Evolutionary conservation across 225 moss, liverwort and hornwort species (phyloP).

Genomic region (Pseudoscleropodium purum): DNA sequence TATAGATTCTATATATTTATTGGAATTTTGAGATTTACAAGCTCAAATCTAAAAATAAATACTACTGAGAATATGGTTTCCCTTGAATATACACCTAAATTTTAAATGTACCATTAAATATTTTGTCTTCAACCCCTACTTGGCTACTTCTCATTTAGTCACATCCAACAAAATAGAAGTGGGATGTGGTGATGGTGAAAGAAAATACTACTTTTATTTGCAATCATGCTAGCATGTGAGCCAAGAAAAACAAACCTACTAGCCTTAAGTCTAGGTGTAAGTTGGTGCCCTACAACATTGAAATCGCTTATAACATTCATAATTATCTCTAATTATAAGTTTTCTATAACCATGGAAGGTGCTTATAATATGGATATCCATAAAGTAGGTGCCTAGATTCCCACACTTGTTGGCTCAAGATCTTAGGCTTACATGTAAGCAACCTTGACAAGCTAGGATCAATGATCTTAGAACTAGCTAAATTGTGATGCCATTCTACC

Average conservation of each 20-base stretch:
- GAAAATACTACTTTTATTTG: no score
- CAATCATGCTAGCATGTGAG: no score
- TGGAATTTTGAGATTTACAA: neutral
- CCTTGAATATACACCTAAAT: neutral
- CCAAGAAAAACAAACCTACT: rapidly evolving
- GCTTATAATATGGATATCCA: no score
- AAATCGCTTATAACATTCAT: no score
- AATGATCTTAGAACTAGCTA: no score
- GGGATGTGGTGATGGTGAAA: neutral
- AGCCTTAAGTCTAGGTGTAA: neutral
- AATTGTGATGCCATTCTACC: no score
- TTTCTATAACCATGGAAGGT: no score
- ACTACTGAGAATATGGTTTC: rapidly evolving
- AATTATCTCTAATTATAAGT: no score
- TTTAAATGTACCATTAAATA: neutral
- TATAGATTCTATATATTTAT: neutral
- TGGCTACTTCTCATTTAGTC: rapidly evolving
- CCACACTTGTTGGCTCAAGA: rapidly evolving
- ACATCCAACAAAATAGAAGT: neutral
- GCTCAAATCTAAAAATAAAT: neutral
- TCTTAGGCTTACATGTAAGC: no score
- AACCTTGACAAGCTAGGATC: no score
- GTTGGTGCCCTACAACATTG: no score
- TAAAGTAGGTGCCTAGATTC: no score
- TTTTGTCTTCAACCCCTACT: neutral